Base-by-base conservation (phyloP, 208 protist genomes). In the Sergeia podlipaevii region DNA sequence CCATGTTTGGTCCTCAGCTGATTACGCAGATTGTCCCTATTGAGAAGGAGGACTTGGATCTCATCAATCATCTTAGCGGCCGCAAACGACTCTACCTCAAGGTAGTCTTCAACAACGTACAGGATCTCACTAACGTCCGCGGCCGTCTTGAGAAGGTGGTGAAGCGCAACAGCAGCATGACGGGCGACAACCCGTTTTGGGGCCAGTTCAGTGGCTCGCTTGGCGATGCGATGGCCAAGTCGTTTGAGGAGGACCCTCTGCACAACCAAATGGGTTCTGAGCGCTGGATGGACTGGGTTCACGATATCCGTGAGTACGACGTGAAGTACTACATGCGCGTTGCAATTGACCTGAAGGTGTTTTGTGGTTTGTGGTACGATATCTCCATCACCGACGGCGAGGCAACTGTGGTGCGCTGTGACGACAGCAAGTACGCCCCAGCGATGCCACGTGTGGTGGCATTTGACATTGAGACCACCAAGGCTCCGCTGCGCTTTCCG, bases 401-500 rank as follows among this genome's bases (percentile, higher is more conserved):
- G 30, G 73, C 67, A 20, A 70, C 54, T 15, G 60, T 97, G 21
- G 68, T 52, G 41, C 71, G 85, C 32, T 88, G 84, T 51, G 86
- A 95, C 51, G 88, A 97, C 47, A 89, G 72, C 55, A 72, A 77
- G 28, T 96, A 93, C 60, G 74, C 83, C n/a, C 90, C 94, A 5
- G 84, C 96, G 2, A 91, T 97, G 74, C 94, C 94, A 5, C 70
- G 74, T 2, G 77, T 98, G 1, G 85, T 87, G 26, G 96, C 97
- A 1, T 99, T 98, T 56, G 98, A 99, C 89, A 99, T 99, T 64
- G 98, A 99, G 65, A 99, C 95, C 4, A 99, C 98, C 1, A 99
- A 99, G 65, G 73, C 89, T 3, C 98, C 98, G 26, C 77, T 99
- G 36, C 99, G 98, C 65, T 99, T 99, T 71, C 99, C 99, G 21